phyloP scores from a whole-genome alignment of 305 asterid genomes.

The Fraxinus baroniana region DNA sequence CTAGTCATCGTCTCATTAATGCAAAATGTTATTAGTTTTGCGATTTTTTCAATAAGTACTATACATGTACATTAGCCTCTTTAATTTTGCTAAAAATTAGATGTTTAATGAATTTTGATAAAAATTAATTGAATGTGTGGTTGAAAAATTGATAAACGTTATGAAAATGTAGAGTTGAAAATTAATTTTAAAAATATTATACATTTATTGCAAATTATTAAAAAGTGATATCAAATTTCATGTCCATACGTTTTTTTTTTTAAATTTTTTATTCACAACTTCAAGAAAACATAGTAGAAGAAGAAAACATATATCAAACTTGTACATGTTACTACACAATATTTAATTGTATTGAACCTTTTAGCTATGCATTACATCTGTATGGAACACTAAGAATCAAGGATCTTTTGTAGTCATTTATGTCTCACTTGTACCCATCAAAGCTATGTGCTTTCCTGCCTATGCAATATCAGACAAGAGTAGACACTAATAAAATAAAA shows the following conservation, averaged over 20 bases:
- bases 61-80: neutral
- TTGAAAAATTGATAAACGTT: neutral
- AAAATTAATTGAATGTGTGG: neutral
- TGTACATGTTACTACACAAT: neutral
- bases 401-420: neutral
- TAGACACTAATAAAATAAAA: neutral
- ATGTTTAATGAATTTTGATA: neutral
- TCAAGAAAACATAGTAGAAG: neutral
- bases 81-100: neutral
- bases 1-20: neutral
- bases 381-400: neutral
- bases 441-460: neutral
- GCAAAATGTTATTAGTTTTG: neutral
- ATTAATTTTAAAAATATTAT: neutral
- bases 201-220: neutral
- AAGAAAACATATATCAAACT: neutral
- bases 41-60: neutral
- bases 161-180: neutral
- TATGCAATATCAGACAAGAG: neutral
- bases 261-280: neutral
- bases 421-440: neutral
- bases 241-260: neutral
- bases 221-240: neutral
- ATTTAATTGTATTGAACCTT: neutral
- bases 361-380: neutral